These are phyloP conservation scores for Fraxinus sp. DNA, from an alignment of 305 asterid genomes.

Conservation along the genomic window DNA sequence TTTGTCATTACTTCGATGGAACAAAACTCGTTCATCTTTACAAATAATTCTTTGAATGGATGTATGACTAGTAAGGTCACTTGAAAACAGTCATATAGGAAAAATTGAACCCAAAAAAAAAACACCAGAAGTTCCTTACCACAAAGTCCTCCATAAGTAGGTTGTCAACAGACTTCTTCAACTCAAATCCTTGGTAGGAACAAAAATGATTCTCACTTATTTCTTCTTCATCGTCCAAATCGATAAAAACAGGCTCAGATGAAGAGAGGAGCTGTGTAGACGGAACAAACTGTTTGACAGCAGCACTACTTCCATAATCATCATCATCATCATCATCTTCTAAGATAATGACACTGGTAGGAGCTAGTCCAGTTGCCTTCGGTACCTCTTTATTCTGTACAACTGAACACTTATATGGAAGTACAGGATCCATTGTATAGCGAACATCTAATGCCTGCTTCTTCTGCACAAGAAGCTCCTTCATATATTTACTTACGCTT, in stretches of 20 bases:
- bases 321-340: conserved; percentile 43
- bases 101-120: background rate
- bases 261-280: conserved; percentile 34
- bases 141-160: conserved; percentile 43
- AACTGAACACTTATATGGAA: conserved; percentile 29
- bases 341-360: conserved; percentile 44
- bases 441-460: conserved; percentile 31
- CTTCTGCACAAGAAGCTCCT: conserved; percentile 49
- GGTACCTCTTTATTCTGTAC: conserved; percentile 28
- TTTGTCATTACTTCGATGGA: background rate
- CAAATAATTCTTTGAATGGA: background rate
- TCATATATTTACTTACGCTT: conserved; percentile 61
- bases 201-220: conserved; percentile 14
- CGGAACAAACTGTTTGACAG: conserved; percentile 32
- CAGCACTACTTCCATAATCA: conserved; percentile 26
- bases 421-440: conserved; percentile 42
- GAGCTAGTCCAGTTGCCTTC: conserved; percentile 26
- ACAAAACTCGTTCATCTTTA: background rate
- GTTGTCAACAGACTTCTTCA: conserved; percentile 34
- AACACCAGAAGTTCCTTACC: conserved; percentile 38
- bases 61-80: background rate
- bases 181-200: conserved; percentile 31
- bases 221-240: conserved; percentile 76
- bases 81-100: background rate
- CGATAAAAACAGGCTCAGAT: conserved; percentile 55